Percentiles rank a stretch among this genome's conserved stretches.
These are phyloP conservation scores for Citeromyces hawaiiensis DNA, from an alignment of 1,139 yeast species.

Conservation along the genomic window DNA sequence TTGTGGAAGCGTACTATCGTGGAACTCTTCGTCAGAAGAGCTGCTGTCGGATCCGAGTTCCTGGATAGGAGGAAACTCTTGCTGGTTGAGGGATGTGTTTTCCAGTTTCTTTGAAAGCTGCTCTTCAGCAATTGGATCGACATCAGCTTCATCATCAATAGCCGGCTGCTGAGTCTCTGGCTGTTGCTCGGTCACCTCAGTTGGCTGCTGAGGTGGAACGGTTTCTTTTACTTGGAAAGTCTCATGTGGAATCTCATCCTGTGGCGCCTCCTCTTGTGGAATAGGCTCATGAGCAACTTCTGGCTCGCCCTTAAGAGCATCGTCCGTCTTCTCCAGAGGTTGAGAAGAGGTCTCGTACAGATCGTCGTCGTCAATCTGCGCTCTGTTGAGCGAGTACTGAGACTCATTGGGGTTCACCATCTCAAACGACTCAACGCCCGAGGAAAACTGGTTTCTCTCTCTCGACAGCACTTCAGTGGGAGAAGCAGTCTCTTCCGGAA, in stretches of 20 bases:
- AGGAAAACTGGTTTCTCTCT: slow-evolving; percentile 15
- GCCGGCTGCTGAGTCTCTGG: too few species aligned
- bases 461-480: slow-evolving; percentile 11
- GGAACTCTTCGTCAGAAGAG: slow-evolving; percentile 23
- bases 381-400: neutral
- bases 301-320: neutral
- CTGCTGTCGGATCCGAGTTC: slow-evolving; percentile 48
- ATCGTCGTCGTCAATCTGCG: neutral
- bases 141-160: neutral
- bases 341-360: neutral
- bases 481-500: slow-evolving; percentile 12
- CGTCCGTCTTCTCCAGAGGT: neutral
- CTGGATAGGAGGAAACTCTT: slow-evolving; percentile 62
- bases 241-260: slow-evolving; percentile 1
- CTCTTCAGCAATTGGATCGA: slow-evolving; percentile 7
- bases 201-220: neutral
- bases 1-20: slow-evolving; percentile 9
- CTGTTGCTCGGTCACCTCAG: too few species aligned
- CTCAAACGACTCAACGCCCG: slow-evolving; percentile 38
- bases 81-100: slow-evolving; percentile 12
- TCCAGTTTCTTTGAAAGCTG: slow-evolving; percentile 2
- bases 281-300: too few species aligned
- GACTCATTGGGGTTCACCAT: slow-evolving; percentile 36
- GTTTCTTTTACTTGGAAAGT: too few species aligned
- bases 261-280: neutral